A percentile compares a stretch with the other conserved stretches of the same genome.
Evolutionary conservation across 495 filamentous ascomycete genomes (phyloP).

Genomic region (Rhizodiscina lignyota): DNA sequence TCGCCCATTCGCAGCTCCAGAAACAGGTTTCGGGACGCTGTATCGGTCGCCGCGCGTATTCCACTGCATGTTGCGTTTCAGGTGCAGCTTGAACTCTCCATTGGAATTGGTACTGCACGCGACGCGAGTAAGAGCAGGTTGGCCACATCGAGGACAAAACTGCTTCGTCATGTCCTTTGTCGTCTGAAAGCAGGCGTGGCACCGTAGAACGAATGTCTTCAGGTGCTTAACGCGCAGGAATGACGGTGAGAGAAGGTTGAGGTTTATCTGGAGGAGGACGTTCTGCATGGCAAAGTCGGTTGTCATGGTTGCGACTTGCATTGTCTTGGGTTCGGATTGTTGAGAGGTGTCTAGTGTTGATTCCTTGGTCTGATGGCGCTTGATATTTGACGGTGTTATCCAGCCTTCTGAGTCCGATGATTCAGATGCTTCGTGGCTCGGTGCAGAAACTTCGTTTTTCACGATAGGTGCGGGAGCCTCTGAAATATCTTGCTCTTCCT

Average conservation of each 20-base stretch:
- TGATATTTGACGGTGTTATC: conserved; percentile 91
- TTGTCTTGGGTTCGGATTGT: conserved; percentile 33
- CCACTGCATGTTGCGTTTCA: conserved; percentile 93
- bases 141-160: conserved; percentile 86
- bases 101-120: conserved; percentile 65
- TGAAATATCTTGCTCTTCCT: conserved; percentile 2
- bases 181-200: conserved; percentile 82
- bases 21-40: conserved; percentile 80
- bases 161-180: conserved; percentile 77
- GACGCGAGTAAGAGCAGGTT: conserved; percentile 70
- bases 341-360: conserved; percentile 25
- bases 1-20: conserved; percentile 64
- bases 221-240: conserved; percentile 62
- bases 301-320: conserved; percentile 76
- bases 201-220: conserved; percentile 76
- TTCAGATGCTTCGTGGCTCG: conserved; percentile 25
- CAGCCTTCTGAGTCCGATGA: conserved; percentile 62
- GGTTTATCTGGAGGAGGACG: conserved; percentile 80
- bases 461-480: conserved; percentile 4
- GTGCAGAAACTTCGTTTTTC: conserved; percentile 5
- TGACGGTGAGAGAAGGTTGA: conserved; percentile 70
- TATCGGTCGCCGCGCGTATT: conserved; percentile 82
- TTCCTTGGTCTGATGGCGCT: conserved; percentile 60
- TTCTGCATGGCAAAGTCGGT: conserved; percentile 97
- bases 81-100: conserved; percentile 70